A percentile compares a stretch with the other conserved stretches of the same genome.
Evolutionary conservation across 345 rosid species (phyloP).

Genomic region (Odontarrhena argentea): DNA sequence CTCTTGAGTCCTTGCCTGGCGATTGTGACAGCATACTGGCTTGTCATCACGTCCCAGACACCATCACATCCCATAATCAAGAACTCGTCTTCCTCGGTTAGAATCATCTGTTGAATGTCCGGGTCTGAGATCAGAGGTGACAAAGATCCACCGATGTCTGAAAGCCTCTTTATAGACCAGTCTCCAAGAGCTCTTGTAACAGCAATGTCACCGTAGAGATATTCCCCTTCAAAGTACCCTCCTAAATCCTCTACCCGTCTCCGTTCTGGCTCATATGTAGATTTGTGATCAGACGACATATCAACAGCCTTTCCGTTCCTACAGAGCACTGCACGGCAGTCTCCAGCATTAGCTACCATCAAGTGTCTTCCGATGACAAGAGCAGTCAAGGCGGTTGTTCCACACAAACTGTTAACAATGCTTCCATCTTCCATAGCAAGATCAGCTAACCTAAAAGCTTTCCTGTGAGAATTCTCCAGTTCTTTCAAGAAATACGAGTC

Average conservation of each 20-base stretch:
- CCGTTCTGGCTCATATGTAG: conserved; percentile 58
- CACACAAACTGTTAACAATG: conserved; percentile 57
- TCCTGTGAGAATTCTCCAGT: conserved; percentile 61
- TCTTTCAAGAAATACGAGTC: conserved; percentile 39
- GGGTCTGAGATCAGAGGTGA: conserved; percentile 90
- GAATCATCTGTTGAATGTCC: conserved; percentile 60
- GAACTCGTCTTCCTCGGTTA: conserved; percentile 78
- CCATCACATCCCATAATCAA: conserved; percentile 81
- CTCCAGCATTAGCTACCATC: conserved; percentile 89
- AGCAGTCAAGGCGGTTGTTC: conserved; percentile 90
- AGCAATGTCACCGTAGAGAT: conserved; percentile 68
- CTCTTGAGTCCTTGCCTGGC: conserved; percentile 66
- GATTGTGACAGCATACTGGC: conserved; percentile 75
- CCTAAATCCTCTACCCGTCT: conserved; percentile 64
- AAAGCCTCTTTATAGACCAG: conserved; percentile 64
- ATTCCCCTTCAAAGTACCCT: conserved; percentile 64
- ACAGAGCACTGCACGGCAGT: conserved; percentile 86
- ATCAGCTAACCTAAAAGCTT: conserved; percentile 73
- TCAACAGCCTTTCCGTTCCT: conserved; percentile 61
- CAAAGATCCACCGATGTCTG: conserved; percentile 26
- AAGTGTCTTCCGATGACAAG: conserved; percentile 77
- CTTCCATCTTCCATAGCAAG: conserved; percentile 61
- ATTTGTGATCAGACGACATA: conserved; percentile 83
- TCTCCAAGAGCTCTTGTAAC: conserved; percentile 87
- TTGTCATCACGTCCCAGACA: conserved; percentile 80